Percentiles rank a stretch among this genome's conserved stretches.
Conservation (phyloP, 2,329 filamentous ascomycete species). For the Pseudogymnoascus sp. region DNA sequence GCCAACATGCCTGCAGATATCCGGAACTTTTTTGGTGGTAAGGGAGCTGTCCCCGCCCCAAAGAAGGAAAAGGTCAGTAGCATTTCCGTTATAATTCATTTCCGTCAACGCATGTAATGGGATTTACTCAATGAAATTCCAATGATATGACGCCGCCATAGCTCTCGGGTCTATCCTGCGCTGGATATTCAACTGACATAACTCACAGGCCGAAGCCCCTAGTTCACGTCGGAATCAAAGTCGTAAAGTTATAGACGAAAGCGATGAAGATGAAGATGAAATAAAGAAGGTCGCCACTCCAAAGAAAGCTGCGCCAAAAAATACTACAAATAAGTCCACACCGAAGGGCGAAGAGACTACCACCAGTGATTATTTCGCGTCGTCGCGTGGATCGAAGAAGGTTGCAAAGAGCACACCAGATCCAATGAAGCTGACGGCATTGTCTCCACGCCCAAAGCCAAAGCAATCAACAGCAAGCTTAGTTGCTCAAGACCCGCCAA, state of each 20-base stretch:
- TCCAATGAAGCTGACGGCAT: not conserved
- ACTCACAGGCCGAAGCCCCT: not conserved
- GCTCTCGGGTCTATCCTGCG: not conserved
- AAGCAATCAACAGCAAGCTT: not conserved
- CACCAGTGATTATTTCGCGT: constrained; percentile 30
- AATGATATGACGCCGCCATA: not conserved
- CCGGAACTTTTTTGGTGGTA: constrained; percentile 79
- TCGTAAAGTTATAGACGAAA: constrained; percentile 72
- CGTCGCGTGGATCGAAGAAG: constrained; percentile 20
- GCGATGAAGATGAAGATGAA: constrained; percentile 62
- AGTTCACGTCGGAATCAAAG: constrained; percentile 27
- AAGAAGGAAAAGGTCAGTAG: constrained; percentile 31
- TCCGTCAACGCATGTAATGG: not conserved
- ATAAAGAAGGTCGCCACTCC: constrained; percentile 39
- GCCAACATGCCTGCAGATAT: constrained; percentile 74
- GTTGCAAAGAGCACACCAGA: not conserved
- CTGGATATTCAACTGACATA: constrained; percentile 11
- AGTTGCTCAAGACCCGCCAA: constrained; percentile 3
- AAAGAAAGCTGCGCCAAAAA: constrained; percentile 54
- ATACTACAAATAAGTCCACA: constrained; percentile 33
- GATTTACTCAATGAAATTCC: not conserved
- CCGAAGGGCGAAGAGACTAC: constrained; percentile 28
- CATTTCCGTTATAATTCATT: not conserved
- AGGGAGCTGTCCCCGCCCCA: constrained; percentile 49
- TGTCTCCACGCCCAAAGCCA: not conserved